phyloP scores from a whole-genome alignment of 208 protist genomes.

The Borovskyia barvae region DNA sequence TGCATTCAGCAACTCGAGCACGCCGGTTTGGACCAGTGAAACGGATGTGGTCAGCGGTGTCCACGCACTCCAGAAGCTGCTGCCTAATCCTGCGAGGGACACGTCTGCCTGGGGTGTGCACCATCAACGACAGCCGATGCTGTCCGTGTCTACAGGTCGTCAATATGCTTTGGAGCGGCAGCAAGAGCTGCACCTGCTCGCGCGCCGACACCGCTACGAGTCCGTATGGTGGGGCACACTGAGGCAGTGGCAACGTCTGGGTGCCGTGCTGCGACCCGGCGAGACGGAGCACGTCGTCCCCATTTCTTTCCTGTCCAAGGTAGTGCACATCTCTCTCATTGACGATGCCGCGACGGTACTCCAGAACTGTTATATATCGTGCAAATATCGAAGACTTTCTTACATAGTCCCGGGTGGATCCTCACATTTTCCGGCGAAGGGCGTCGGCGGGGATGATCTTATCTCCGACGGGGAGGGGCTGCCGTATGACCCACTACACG shows the following conservation, averaged over 20 bases:
- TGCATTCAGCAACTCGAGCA: no score
- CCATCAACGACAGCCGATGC: not conserved
- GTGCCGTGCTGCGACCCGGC: conserved; percentile 10
- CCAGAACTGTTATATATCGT: conserved; percentile 36
- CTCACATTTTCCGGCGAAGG: no score
- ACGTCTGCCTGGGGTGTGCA: no score
- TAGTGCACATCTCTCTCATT: conserved; percentile 80
- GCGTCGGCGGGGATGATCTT: no score
- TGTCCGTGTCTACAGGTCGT: conserved; percentile 15
- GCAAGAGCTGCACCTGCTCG: conserved; percentile 17
- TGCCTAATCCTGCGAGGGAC: not conserved
- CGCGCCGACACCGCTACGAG: conserved; percentile 23
- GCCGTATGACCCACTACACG: no score
- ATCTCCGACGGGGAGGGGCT: no score
- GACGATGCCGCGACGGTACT: conserved; percentile 42
- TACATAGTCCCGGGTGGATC: no score
- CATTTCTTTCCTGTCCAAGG: conserved; percentile 14
- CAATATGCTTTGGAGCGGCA: conserved; percentile 15
- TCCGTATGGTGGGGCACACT: conserved; percentile 71
- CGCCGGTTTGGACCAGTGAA: no score
- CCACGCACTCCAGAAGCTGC: not conserved
- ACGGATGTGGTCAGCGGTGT: not conserved
- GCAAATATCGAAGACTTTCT: conserved; percentile 17
- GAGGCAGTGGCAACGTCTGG: conserved; percentile 30
- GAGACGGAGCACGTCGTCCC: conserved; percentile 18